These are phyloP conservation scores for Boletus vinaceobasis DNA, from an alignment of 768 basidiomycete species.

Conservation along the genomic window DNA sequence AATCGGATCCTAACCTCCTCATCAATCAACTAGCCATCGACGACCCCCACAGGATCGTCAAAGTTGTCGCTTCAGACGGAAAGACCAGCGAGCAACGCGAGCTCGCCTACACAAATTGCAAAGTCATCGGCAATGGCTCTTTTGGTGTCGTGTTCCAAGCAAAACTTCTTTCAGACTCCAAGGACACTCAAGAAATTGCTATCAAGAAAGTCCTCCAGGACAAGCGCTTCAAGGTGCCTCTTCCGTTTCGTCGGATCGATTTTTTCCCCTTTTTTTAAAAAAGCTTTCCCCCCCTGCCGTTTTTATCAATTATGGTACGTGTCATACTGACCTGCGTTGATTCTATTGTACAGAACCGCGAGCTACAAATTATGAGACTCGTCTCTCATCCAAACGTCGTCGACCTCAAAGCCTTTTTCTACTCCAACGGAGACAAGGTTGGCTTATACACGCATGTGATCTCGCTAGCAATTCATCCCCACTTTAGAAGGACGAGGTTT, in stretches of 20 bases:
- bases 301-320: not conserved
- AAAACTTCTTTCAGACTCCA: conserved; percentile 66
- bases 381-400: conserved; percentile 97
- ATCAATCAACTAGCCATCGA: conserved; percentile 62
- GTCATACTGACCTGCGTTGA: conserved; percentile 13
- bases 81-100: conserved; percentile 86
- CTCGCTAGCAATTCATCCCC: conserved; percentile 4
- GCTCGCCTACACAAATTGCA: conserved; percentile 94
- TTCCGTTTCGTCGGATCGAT: not conserved
- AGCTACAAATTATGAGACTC: conserved; percentile 97
- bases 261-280: conserved; percentile 13
- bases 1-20: conserved; percentile 24
- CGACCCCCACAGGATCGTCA: conserved; percentile 95
- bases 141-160: conserved; percentile 99
- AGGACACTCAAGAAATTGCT: conserved; percentile 83
- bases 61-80: conserved; percentile 92
- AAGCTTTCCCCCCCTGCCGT: not conserved
- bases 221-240: conserved; percentile 97
- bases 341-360: conserved; percentile 73
- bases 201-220: conserved; percentile 99
- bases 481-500: conserved; percentile 95
- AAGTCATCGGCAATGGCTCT: conserved; percentile 97
- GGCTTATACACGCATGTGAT: conserved; percentile 19
- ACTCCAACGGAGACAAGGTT: conserved; percentile 99
- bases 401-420: conserved; percentile 97